A percentile compares a stretch with the other conserved stretches of the same genome.
phyloP scores from a whole-genome alignment of 2,329 filamentous ascomycete species.

The Fusarium sulawesiense region DNA sequence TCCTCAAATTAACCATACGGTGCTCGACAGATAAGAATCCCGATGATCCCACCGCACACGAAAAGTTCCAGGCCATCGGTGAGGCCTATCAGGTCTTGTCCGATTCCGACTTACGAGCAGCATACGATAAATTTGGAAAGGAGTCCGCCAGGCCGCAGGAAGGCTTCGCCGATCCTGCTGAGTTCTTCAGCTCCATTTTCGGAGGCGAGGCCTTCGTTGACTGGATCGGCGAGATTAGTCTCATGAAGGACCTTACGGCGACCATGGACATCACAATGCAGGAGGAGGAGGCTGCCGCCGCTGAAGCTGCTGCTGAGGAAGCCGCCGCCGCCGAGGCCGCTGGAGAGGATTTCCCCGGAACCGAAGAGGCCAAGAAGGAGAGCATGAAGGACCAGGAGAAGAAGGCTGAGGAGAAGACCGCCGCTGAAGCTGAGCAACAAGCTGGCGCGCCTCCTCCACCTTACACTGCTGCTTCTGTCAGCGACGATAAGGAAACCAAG shows the following conservation, averaged over 20 bases:
- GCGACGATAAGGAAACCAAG: conserved; percentile 53
- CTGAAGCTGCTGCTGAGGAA: conserved; percentile 65
- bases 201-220: conserved; percentile 95
- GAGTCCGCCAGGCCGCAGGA: conserved; percentile 90
- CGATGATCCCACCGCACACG: conserved; percentile 91
- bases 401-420: conserved; percentile 34
- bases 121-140: conserved; percentile 98
- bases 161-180: conserved; percentile 94
- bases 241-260: conserved; percentile 98
- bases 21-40: conserved; percentile 87
- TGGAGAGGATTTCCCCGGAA: conserved; percentile 67
- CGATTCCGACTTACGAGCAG: conserved; percentile 84
- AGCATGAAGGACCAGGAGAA: conserved; percentile 59
- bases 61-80: conserved; percentile 90
- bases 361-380: conserved; percentile 66
- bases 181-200: conserved; percentile 99
- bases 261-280: conserved; percentile 98
- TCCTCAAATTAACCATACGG: conserved; percentile 12
- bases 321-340: conserved; percentile 56
- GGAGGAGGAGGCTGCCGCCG: conserved; percentile 71
- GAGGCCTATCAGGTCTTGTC: conserved; percentile 85
- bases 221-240: conserved; percentile 96
- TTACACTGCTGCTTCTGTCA: conserved; percentile 53
- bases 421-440: conserved; percentile 46
- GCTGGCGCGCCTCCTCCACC: conserved; percentile 50